Evolutionary conservation across 164 flowering plant genomes (phyloP).

Genomic region (Buxus sempervirens): DNA sequence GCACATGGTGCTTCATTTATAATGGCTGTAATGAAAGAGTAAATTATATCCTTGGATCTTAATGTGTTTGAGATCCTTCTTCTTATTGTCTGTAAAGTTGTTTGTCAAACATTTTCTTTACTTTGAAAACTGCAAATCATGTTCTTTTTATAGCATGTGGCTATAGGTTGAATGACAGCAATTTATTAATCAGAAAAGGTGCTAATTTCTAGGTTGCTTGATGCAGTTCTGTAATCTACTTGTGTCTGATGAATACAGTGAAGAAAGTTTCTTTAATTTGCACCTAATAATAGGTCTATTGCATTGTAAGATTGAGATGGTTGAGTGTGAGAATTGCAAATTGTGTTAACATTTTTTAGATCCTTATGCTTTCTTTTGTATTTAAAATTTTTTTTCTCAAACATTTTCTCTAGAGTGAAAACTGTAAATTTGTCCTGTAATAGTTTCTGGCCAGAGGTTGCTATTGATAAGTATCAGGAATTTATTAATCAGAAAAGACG

Average conservation of each 20-base stretch:
- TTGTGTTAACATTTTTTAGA: conserved; percentile 13
- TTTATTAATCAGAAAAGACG: no score
- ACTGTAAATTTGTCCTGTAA: neutral
- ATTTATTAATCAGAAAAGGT: no score
- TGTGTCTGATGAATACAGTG: conserved; percentile 4
- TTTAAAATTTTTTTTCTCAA: conserved; percentile 1
- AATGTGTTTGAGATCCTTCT: conserved; percentile 3
- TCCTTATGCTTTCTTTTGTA: conserved; percentile 7
- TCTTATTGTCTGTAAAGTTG: conserved; percentile 2
- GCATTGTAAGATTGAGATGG: no score
- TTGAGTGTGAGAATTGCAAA: conserved; percentile 8
- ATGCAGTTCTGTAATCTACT: neutral
- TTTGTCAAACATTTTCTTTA: conserved; percentile 4
- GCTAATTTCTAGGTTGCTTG: conserved; percentile 15
- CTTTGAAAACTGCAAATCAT: neutral
- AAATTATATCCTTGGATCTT: no score
- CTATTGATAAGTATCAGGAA: neutral
- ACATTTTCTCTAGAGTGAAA: conserved; percentile 7
- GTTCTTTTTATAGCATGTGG: no score
- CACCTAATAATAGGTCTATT: no score
- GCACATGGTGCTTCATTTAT: no score
- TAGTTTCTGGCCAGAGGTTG: neutral
- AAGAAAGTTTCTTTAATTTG: no score
- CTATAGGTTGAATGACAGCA: no score
- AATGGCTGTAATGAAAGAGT: no score